Conservation (phyloP, 768 basidiomycete species). For the Naematelia aurantialba region DNA sequence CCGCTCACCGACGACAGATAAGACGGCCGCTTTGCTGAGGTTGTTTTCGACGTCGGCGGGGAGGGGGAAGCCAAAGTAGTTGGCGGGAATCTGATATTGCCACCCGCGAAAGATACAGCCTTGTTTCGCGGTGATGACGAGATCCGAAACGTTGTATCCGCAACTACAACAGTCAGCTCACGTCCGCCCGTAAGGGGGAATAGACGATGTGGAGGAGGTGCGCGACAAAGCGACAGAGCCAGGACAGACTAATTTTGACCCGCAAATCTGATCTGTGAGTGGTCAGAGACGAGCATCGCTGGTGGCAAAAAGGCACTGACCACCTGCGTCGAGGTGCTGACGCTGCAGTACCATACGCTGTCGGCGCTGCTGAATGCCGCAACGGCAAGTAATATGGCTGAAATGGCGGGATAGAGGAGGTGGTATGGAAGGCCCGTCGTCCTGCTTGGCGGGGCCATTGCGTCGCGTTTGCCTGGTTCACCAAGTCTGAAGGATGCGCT, state of each 20-base stretch:
- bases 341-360: conserved; percentile 39
- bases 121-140: conserved; percentile 33
- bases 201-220: not conserved
- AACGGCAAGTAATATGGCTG: conserved; percentile 33
- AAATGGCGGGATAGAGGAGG: conserved; percentile 34
- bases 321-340: conserved; percentile 23
- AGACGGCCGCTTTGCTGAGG: conserved; percentile 28
- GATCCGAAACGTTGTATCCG: conserved; percentile 41
- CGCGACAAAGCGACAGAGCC: not conserved
- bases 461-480: not conserved
- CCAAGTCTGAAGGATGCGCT: no score
- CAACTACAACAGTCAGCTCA: conserved; percentile 14
- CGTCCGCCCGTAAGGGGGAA: not conserved
- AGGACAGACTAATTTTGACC: conserved; percentile 21
- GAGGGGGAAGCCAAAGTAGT: conserved; percentile 38
- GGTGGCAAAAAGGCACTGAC: conserved; percentile 18
- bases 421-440: conserved; percentile 41
- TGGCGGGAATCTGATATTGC: conserved; percentile 33
- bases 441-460: conserved; percentile 31
- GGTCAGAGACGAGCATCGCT: not conserved
- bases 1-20: conserved; percentile 15
- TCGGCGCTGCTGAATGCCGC: conserved; percentile 36
- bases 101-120: conserved; percentile 39
- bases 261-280: conserved; percentile 14
- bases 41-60: conserved; percentile 30